Conservation (phyloP, 31 red algal genomes). For the Pterothamnion heteromorphum region DNA sequence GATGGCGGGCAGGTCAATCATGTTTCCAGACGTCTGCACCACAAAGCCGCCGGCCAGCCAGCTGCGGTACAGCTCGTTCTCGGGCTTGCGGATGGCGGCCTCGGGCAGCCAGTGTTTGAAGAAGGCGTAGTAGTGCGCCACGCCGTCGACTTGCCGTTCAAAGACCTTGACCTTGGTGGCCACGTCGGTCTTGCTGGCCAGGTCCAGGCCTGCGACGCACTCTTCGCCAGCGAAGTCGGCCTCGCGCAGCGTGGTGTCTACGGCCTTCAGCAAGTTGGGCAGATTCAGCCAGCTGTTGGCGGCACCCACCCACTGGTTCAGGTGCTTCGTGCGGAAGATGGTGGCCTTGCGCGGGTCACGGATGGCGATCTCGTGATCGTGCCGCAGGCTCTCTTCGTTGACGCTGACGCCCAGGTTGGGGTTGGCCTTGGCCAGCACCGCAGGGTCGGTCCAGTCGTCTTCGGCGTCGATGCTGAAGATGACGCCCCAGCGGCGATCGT, state of each 20-base stretch:
- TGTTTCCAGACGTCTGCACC: not conserved
- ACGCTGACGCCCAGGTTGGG: not conserved
- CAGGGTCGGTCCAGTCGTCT: slow-evolving; percentile 2
- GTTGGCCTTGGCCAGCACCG: not conserved
- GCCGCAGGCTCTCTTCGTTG: not conserved
- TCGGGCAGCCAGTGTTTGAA: not conserved
- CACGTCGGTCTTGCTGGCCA: not conserved
- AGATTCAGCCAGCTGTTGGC: not conserved
- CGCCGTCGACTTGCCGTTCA: too few relatives aligned
- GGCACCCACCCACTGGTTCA: slow-evolving; percentile 1
- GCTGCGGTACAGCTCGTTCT: not conserved
- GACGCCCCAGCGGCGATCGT: not conserved
- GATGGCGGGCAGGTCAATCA: not conserved
- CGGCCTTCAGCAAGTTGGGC: not conserved
- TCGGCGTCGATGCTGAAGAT: not conserved
- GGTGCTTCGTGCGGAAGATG: slow-evolving; percentile 13
- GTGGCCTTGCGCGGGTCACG: not conserved
- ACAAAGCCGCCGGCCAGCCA: not conserved
- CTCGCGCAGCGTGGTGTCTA: not conserved
- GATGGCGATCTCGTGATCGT: not conserved
- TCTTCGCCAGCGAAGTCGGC: not conserved
- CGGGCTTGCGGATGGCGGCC: not conserved
- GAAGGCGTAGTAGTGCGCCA: not conserved
- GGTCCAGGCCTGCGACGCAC: not conserved
- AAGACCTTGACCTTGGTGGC: not conserved